Evolutionary conservation across 768 basidiomycete genomes (phyloP).

Genomic region (Suillus variegatus): DNA sequence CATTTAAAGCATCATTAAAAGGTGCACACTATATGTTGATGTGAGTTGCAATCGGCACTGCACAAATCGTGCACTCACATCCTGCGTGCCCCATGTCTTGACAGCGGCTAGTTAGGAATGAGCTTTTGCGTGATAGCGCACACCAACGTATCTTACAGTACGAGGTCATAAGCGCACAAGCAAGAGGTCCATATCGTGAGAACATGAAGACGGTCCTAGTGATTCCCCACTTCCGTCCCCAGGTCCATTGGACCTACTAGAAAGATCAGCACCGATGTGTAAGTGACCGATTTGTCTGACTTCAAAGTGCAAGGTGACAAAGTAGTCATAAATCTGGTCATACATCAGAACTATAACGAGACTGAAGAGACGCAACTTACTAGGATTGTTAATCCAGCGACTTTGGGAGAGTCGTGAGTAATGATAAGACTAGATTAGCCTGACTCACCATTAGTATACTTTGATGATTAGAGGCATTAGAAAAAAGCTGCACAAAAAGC

Average conservation of each 20-base stretch:
- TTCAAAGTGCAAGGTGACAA: not conserved
- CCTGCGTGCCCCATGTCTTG: not conserved
- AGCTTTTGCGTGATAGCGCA: not conserved
- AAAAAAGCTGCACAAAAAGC: not conserved
- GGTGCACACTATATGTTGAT: not conserved
- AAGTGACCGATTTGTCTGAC: not conserved
- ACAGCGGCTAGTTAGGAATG: not conserved
- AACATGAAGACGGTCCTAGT: not conserved
- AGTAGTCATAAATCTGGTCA: not conserved
- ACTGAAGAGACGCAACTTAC: not conserved
- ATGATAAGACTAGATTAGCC: not conserved
- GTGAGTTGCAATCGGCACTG: not conserved
- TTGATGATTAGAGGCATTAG: not conserved
- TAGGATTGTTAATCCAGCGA: not conserved
- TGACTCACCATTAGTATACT: not conserved
- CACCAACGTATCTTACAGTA: not conserved
- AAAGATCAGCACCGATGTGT: not conserved
- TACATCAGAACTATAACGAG: not conserved
- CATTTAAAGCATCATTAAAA: not conserved
- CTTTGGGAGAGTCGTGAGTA: not conserved
- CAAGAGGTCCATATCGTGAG: constrained; percentile 9
- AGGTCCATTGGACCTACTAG: constrained; percentile 18
- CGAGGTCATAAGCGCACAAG: constrained; percentile 9
- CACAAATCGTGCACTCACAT: not conserved
- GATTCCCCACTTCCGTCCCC: constrained; percentile 11